phyloP scores from a whole-genome alignment of 495 filamentous ascomycete genomes.

The Extremus antarcticus region DNA sequence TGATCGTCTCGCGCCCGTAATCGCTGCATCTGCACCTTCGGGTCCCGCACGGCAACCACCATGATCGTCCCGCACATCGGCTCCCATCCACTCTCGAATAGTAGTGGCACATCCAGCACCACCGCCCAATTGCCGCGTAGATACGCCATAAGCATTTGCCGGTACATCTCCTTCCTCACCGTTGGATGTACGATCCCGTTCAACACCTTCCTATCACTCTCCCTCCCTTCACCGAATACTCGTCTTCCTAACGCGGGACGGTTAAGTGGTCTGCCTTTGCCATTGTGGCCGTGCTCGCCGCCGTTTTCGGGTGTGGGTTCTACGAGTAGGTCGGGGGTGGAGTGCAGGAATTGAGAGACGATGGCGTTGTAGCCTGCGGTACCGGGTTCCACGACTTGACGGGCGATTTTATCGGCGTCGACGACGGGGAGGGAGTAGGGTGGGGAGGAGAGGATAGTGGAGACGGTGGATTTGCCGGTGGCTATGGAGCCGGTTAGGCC shows the following conservation, averaged over 20 bases:
- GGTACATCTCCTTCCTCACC: slow-evolving; percentile 67
- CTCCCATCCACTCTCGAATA: slow-evolving; percentile 82
- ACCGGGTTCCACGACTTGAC: slow-evolving; percentile 83
- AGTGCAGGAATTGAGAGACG: slow-evolving; percentile 62
- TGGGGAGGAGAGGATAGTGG: slow-evolving; percentile 60
- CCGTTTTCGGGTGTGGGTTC: slow-evolving; percentile 27
- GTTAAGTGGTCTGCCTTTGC: slow-evolving; percentile 62
- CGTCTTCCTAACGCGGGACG: slow-evolving; percentile 71
- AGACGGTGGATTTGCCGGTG: slow-evolving; percentile 96
- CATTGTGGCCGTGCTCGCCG: slow-evolving; percentile 31
- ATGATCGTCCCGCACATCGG: slow-evolving; percentile 67
- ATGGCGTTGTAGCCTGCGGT: slow-evolving; percentile 71
- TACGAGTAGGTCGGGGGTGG: slow-evolving; percentile 73
- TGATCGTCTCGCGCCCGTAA: slow-evolving; percentile 60
- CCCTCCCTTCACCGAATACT: slow-evolving; percentile 66
- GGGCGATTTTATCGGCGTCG: slow-evolving; percentile 87
- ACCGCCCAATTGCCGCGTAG: slow-evolving; percentile 68
- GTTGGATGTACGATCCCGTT: slow-evolving; percentile 90
- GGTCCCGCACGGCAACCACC: slow-evolving; percentile 70
- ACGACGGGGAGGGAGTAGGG: slow-evolving; percentile 85
- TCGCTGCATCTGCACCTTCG: slow-evolving; percentile 66
- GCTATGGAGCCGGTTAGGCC: slow-evolving; percentile 96
- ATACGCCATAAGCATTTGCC: slow-evolving; percentile 52
- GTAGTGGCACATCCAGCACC: slow-evolving; percentile 82
- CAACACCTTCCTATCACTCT: slow-evolving; percentile 59